Conservation (phyloP, 371 early-diverging fungal species). For the Blakeslea trispora region DNA sequence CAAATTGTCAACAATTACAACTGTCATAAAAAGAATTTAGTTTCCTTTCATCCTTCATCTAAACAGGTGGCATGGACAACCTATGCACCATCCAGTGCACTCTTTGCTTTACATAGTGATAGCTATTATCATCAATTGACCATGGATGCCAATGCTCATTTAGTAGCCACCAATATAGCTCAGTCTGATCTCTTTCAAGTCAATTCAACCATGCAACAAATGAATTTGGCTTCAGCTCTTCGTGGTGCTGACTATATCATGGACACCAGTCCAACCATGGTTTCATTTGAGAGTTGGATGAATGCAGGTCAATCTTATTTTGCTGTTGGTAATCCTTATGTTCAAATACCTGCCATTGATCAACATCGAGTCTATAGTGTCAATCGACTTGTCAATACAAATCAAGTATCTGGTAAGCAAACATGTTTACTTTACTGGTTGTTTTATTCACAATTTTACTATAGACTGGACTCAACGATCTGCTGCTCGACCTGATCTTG, state of each 20-base stretch:
- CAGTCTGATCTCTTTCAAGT: constrained; percentile 1
- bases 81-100: not conserved
- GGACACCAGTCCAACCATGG: constrained; percentile 9
- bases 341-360: constrained; percentile 6
- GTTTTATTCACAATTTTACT: not conserved
- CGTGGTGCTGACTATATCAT: constrained; percentile 12
- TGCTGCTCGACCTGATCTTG: constrained; percentile 47
- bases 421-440: not conserved
- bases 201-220: not conserved
- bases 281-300: constrained; percentile 10
- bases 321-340: not conserved
- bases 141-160: constrained; percentile 22
- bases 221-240: not conserved
- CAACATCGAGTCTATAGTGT: constrained; percentile 10
- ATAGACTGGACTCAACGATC: constrained; percentile 44
- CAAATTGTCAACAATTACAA: constrained; percentile 19
- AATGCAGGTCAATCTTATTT: not conserved
- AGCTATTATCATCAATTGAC: constrained; percentile 20
- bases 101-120: constrained; percentile 12
- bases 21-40: constrained; percentile 27
- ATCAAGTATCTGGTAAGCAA: constrained; percentile 15
- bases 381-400: constrained; percentile 11
- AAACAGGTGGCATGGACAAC: constrained; percentile 21
- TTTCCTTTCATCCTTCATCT: not conserved
- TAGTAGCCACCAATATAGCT: constrained; percentile 5